These are phyloP conservation scores for Periconia sp. DNA, from an alignment of 2,329 filamentous ascomycete species.

Conservation along the genomic window DNA sequence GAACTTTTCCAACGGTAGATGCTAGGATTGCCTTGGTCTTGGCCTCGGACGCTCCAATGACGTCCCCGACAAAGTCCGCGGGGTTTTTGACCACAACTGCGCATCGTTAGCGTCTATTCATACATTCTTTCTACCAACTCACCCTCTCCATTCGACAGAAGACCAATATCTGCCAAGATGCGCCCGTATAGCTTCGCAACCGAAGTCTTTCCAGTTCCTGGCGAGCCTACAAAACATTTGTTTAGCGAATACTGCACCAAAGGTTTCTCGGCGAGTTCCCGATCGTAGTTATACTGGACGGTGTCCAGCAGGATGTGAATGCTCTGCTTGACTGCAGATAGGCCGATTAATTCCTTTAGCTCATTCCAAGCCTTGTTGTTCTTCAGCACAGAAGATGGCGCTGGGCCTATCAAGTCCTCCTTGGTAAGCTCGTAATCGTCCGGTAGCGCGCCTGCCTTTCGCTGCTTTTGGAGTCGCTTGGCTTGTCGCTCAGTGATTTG, in stretches of 20 bases:
- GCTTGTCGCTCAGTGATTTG: slow-evolving; percentile 62
- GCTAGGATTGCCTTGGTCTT: slow-evolving; percentile 73
- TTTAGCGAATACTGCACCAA: slow-evolving; percentile 66
- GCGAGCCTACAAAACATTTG: slow-evolving; percentile 68
- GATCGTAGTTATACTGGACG: slow-evolving; percentile 64
- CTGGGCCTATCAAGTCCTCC: slow-evolving; percentile 72
- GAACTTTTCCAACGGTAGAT: slow-evolving; percentile 68
- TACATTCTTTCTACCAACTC: slow-evolving; percentile 19
- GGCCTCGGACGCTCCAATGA: slow-evolving; percentile 67
- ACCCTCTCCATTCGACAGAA: slow-evolving; percentile 70
- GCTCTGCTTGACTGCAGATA: slow-evolving; percentile 64
- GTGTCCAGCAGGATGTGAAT: slow-evolving; percentile 62
- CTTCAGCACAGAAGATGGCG: slow-evolving; percentile 58
- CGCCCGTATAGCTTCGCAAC: slow-evolving; percentile 72
- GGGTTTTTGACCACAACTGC: slow-evolving; percentile 71
- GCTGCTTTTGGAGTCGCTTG: slow-evolving; percentile 54
- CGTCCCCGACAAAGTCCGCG: slow-evolving; percentile 68
- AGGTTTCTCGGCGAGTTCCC: slow-evolving; percentile 65
- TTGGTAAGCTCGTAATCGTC: slow-evolving; percentile 64
- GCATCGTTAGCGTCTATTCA: slow-evolving; percentile 6
- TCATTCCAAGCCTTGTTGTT: slow-evolving; percentile 59
- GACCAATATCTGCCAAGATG: slow-evolving; percentile 67
- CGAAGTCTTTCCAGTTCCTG: slow-evolving; percentile 76
- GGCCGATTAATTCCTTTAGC: slow-evolving; percentile 61
- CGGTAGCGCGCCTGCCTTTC: slow-evolving; percentile 44